These are phyloP conservation scores for Neurospora hispaniola DNA, from an alignment of 495 filamentous ascomycete genomes.

Conservation along the genomic window DNA sequence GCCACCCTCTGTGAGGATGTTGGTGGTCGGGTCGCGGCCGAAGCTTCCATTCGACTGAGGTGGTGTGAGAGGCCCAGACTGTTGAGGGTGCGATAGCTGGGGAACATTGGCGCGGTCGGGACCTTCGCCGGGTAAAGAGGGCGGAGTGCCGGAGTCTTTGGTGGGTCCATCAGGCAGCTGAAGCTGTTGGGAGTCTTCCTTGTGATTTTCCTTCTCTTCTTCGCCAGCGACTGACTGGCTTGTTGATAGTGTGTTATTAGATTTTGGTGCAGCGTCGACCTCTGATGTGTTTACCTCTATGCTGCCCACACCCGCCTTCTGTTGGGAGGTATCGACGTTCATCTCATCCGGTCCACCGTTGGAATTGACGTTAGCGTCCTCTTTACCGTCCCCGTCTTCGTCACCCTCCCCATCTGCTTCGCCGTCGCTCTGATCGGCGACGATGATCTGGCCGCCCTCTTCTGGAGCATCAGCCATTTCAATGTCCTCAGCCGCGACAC, in stretches of 20 bases:
- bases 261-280: conserved; percentile 16
- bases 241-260: conserved; percentile 25
- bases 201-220: not conserved
- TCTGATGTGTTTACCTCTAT: conserved; percentile 35
- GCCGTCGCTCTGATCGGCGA: conserved; percentile 23
- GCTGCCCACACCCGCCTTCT: conserved; percentile 17
- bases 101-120: not conserved
- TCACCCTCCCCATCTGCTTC: conserved; percentile 14
- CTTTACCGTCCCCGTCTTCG: conserved; percentile 5
- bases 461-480: conserved; percentile 38
- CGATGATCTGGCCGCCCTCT: conserved; percentile 30
- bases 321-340: conserved; percentile 8
- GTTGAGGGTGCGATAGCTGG: conserved; percentile 19
- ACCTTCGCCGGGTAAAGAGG: conserved; percentile 25
- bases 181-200: conserved; percentile 20
- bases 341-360: conserved; percentile 6
- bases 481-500: conserved; percentile 24
- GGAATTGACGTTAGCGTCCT: conserved; percentile 1
- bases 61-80: conserved; percentile 31
- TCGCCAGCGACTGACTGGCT: conserved; percentile 9
- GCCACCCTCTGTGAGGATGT: conserved; percentile 58
- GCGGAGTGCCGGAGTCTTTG: conserved; percentile 29
- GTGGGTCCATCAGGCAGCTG: not conserved
- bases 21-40: conserved; percentile 22
- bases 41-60: conserved; percentile 40